These are phyloP conservation scores for Pleurotus tuoliensis DNA, from an alignment of 768 basidiomycete species.

Conservation along the genomic window DNA sequence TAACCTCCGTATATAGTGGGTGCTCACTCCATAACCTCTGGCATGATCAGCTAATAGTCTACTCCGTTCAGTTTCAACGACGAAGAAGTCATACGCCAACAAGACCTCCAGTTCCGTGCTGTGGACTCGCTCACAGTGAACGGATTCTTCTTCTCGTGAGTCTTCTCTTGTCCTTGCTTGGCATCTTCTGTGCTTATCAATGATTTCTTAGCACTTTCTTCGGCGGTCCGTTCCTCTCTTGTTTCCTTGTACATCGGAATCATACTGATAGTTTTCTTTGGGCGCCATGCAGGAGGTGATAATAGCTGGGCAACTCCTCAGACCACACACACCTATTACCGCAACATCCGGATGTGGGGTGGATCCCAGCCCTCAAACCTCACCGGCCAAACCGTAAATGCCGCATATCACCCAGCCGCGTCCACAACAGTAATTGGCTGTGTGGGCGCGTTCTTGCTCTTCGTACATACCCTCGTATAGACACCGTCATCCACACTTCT, in stretches of 20 bases:
- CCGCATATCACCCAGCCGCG: neutral
- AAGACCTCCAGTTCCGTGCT: conserved; percentile 61
- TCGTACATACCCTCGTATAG: neutral
- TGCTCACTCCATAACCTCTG: conserved; percentile 9
- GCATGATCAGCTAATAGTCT: neutral
- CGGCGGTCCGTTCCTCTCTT: conserved; percentile 46
- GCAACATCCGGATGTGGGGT: conserved; percentile 68
- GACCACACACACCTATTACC: conserved; percentile 70
- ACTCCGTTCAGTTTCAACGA: conserved; percentile 57
- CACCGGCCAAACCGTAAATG: conserved; percentile 9
- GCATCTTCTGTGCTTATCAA: neutral
- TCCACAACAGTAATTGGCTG: neutral
- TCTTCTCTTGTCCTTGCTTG: conserved; percentile 8
- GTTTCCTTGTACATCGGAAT: neutral
- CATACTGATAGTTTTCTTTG: conserved; percentile 9
- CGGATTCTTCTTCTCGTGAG: conserved; percentile 79
- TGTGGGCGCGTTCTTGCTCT: neutral
- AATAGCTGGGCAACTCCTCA: conserved; percentile 66
- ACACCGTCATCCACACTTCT: neutral
- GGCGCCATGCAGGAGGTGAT: conserved; percentile 46
- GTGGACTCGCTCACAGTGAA: conserved; percentile 48
- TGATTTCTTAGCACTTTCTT: conserved; percentile 63
- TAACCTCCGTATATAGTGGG: conserved; percentile 65
- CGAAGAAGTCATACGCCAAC: conserved; percentile 53
- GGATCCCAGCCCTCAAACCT: conserved; percentile 47